These are phyloP conservation scores for Saccharomyces hybrid DNA, from an alignment of 1,139 yeast species.

Conservation along the genomic window DNA sequence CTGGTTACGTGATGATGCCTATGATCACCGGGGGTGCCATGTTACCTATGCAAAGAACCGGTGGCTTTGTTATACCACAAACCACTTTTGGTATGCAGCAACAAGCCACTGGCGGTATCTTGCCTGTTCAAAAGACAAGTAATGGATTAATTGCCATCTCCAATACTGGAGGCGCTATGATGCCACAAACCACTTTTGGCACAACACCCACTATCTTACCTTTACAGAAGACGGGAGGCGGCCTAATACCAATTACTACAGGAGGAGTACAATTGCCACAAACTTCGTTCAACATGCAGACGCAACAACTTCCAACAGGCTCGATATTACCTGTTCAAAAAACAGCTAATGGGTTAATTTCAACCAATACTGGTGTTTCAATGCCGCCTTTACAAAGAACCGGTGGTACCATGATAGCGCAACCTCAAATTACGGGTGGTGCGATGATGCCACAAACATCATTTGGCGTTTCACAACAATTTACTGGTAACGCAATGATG, in stretches of 20 bases:
- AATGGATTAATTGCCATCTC: conserved; percentile 33
- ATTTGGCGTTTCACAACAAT: conserved; percentile 8
- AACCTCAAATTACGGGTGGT: conserved; percentile 24
- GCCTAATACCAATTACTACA: conserved; percentile 39
- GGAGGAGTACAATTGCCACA: conserved; percentile 38
- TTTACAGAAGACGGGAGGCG: conserved; percentile 30
- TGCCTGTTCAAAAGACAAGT: conserved; percentile 53
- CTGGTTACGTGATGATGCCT: conserved; percentile 37
- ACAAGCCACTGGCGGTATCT: conserved; percentile 43
- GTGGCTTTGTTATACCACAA: conserved; percentile 45
- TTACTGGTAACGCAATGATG: conserved; percentile 22
- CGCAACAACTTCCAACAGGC: conserved; percentile 34
- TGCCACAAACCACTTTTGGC: conserved; percentile 43
- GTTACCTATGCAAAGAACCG: conserved; percentile 46
- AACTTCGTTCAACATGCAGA: conserved; percentile 41
- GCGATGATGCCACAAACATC: conserved; percentile 38
- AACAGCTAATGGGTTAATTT: conserved; percentile 44
- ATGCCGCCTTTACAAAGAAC: conserved; percentile 48
- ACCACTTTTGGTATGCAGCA: conserved; percentile 40
- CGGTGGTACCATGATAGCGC: conserved; percentile 34
- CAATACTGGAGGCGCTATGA: conserved; percentile 31
- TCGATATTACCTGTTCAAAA: conserved; percentile 49
- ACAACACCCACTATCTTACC: conserved; percentile 21
- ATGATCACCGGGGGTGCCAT: conserved; percentile 38
- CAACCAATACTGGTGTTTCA: conserved; percentile 32